Percentiles rank a stretch among this genome's conserved stretches.
Conservation (phyloP, 75 land plant species). For the Sequoia sempervirens region DNA sequence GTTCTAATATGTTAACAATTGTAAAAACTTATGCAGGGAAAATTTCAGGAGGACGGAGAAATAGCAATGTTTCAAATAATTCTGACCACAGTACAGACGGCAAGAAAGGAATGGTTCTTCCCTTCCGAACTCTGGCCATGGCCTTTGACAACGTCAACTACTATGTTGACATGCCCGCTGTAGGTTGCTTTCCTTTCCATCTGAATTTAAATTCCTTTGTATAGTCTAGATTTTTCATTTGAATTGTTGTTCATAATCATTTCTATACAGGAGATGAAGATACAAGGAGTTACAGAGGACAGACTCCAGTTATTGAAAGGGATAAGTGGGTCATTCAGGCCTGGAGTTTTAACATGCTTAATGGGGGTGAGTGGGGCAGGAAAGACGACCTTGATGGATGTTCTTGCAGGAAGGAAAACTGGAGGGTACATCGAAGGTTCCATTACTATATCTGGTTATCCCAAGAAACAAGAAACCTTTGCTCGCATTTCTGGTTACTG, state of each 20-base stretch:
- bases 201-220: neutral
- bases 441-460: conserved; percentile 58
- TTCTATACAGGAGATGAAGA: conserved; percentile 58
- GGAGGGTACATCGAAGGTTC: conserved; percentile 69
- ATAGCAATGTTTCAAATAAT: neutral
- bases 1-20: conserved; percentile 14
- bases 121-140: conserved; percentile 31
- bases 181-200: conserved; percentile 13
- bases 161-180: conserved; percentile 79
- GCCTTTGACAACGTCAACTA: conserved; percentile 61
- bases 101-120: conserved; percentile 27
- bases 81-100: neutral
- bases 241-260: neutral
- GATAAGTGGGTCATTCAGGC: conserved; percentile 66
- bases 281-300: conserved; percentile 41
- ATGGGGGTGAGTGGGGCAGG: conserved; percentile 66
- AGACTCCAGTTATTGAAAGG: conserved; percentile 54
- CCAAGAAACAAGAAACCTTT: conserved; percentile 44
- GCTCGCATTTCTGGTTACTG: too few relatives aligned
- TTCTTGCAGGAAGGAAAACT: conserved; percentile 58
- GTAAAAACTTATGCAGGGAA: neutral
- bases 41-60: neutral
- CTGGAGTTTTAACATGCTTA: conserved; percentile 68
- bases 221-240: neutral
- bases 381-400: too few relatives aligned